Evolutionary conservation across 192 early-diverging fungal genomes (phyloP).

Genomic region (Chytriomyces hyalinus): DNA sequence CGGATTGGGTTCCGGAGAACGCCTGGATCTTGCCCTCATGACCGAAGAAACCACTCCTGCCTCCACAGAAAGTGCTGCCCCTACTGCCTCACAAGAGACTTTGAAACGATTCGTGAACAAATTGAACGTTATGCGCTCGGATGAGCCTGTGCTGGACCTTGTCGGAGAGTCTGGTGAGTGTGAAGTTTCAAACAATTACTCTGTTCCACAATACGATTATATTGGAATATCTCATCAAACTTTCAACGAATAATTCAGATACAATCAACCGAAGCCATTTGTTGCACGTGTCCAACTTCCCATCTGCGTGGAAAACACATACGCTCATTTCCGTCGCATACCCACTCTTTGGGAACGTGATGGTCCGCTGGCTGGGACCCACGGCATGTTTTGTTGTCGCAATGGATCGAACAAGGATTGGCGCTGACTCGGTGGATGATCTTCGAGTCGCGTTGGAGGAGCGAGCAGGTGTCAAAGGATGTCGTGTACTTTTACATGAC

Average conservation of each 20-base stretch:
- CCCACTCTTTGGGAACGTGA: conserved; percentile 44
- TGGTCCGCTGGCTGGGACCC: conserved; percentile 59
- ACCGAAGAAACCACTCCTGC: not conserved
- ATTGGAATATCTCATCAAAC: not conserved
- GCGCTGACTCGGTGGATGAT: not conserved
- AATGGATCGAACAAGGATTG: conserved; percentile 30
- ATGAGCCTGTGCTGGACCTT: conserved; percentile 65
- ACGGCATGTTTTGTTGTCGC: conserved; percentile 59
- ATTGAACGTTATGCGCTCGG: conserved; percentile 71
- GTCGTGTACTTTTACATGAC: not conserved
- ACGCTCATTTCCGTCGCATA: conserved; percentile 57
- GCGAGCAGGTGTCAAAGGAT: not conserved
- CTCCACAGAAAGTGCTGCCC: not conserved
- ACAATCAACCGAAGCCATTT: conserved; percentile 49
- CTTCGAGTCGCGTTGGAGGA: not conserved
- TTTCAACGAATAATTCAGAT: conserved; percentile 27
- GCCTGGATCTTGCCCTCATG: not conserved
- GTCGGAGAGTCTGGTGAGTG: conserved; percentile 52
- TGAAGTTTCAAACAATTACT: not conserved
- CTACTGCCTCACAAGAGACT: not conserved
- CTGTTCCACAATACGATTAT: not conserved
- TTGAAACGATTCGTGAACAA: conserved; percentile 51
- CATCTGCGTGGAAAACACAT: conserved; percentile 44
- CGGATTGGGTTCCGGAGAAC: not conserved
- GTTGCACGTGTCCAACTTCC: conserved; percentile 63